Base-by-base conservation (phyloP, 1,284 basidiomycete genomes). In the Pseudomicrostroma phylloplanum region DNA sequence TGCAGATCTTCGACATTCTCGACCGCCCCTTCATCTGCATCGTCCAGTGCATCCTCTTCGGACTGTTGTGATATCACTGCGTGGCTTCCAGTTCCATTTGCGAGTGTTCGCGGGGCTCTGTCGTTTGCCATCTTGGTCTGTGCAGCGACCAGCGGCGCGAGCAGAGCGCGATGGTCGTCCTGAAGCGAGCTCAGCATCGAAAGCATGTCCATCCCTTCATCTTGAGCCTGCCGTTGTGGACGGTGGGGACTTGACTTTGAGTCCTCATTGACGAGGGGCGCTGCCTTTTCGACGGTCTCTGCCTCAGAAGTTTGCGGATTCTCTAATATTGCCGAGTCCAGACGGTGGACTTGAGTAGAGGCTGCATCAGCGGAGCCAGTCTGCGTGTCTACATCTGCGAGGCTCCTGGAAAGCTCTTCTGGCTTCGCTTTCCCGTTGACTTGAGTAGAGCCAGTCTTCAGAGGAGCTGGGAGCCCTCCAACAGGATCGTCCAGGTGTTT, bases 401-500 rank as follows among this genome's bases (percentile, higher is more conserved):
- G 4, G 30, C 30, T 36, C 30, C 30, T 3, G 3, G 30, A 36
- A 3, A 36, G 30, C 30, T 36, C 30, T 36, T 36, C 4, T 36
- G 30, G 30, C 30, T 36, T 3, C 4, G 30, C 30, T 36, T 9
- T 36, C 4, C 30, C 30, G 43, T 48, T 48, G 51, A 30, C 19
- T n/a, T n/a, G 23, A 7, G 51, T 8, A n/a, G 51, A n/a, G 6
- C 1, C 40, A 39, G 26, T 41, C 42, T 7, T 25, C 2, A 30
- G 17, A 2, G 41, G 21, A 8, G 43, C 55, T 42, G 43, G 61
- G 41, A n/a, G 9, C 6, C 9, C 21, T 4, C 15, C 26, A 64
- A 56, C 3, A 59, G 17, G 25, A 53, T 65, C 62, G 25, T 64
- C 69, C 6, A 77, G 69, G 19, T 76, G 74, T 58, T 69, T 69